Evolutionary conservation across 2,329 filamentous ascomycete species (phyloP).

Genomic region (Sclerotinia subarctica): DNA sequence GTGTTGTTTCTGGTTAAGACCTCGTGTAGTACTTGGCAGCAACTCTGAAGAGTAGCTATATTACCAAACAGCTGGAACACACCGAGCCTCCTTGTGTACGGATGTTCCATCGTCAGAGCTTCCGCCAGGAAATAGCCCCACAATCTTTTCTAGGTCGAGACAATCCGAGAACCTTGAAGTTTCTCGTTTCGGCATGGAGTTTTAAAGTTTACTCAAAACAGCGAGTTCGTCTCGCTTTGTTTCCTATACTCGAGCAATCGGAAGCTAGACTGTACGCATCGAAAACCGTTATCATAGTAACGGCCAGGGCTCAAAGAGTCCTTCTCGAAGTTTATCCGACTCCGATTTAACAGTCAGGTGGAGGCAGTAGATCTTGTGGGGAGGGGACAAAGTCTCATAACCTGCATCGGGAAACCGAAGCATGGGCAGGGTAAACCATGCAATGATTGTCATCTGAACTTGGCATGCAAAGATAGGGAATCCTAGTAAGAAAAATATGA

Average conservation of each 20-base stretch:
- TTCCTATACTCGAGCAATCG: background rate
- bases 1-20: background rate
- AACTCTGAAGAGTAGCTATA: background rate
- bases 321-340: slow-evolving; percentile 16
- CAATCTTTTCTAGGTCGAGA: background rate
- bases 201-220: slow-evolving; percentile 4
- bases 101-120: background rate
- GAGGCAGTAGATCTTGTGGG: slow-evolving; percentile 19
- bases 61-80: slow-evolving; percentile 8
- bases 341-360: slow-evolving; percentile 2
- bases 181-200: background rate
- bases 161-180: background rate
- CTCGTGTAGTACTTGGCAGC: background rate
- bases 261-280: slow-evolving; percentile 6
- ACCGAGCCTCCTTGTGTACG: background rate
- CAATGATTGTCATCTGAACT: slow-evolving; percentile 14
- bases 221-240: slow-evolving; percentile 7
- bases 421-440: slow-evolving; percentile 8
- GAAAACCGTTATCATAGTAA: slow-evolving; percentile 13
- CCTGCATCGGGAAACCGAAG: slow-evolving; percentile 3
- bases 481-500: background rate
- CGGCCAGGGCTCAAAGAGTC: slow-evolving; percentile 6
- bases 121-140: background rate
- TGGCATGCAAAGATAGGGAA: slow-evolving; percentile 3
- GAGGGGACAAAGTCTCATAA: slow-evolving; percentile 4